These are phyloP conservation scores for Vararia minispora DNA, from an alignment of 768 basidiomycete species.

Conservation along the genomic window DNA sequence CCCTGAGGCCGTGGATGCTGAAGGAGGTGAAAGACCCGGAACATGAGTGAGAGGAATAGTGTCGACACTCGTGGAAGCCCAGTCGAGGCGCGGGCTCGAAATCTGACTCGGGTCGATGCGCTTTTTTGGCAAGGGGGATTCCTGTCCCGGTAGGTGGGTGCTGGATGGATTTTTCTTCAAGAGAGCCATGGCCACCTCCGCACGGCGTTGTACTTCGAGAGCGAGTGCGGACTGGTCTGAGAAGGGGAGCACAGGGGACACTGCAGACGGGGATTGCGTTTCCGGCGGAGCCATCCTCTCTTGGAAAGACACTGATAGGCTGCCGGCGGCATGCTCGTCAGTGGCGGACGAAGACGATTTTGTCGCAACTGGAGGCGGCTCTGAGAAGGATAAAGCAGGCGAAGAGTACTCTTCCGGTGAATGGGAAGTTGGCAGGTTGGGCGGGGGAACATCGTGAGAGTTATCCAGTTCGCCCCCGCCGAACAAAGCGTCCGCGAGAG, in stretches of 20 bases:
- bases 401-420: no score
- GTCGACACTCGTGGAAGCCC: constrained; percentile 28
- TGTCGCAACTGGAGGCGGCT: no score
- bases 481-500: constrained; percentile 70
- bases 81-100: constrained; percentile 28
- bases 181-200: constrained; percentile 27
- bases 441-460: no score
- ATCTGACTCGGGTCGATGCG: constrained; percentile 27
- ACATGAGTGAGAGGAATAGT: constrained; percentile 23
- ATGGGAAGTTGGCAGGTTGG: no score
- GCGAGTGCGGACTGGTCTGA: constrained; percentile 10
- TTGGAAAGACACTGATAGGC: no score
- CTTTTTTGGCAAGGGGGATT: constrained; percentile 16
- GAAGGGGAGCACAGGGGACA: constrained; percentile 1
- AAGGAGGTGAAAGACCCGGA: no score
- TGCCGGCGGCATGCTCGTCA: no score
- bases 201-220: constrained; percentile 9
- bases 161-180: constrained; percentile 30
- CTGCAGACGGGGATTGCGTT: background rate
- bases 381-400: no score
- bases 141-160: constrained; percentile 18
- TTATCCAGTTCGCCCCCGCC: constrained; percentile 34
- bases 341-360: no score
- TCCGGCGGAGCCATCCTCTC: no score
- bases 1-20: constrained; percentile 15